Percentiles rank a stretch among this genome's conserved stretches.
Conservation (phyloP, 306 rosid species). For the Ormosia semicastrata region DNA sequence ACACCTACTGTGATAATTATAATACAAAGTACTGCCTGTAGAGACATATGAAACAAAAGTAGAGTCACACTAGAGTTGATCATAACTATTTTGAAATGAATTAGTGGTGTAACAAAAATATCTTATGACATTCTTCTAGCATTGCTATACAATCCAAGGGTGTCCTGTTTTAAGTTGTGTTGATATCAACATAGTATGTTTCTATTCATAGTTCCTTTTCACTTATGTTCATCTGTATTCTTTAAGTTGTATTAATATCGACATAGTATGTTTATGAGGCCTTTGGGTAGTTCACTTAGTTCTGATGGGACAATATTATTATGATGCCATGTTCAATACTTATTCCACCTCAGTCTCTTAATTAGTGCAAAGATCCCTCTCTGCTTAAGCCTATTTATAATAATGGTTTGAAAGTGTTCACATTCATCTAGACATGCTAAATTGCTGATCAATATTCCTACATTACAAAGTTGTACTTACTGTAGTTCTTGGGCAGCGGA, state of each 20-base stretch:
- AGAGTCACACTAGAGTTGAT: background rate
- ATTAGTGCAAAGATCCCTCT: too few species aligned
- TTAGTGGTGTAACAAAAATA: background rate
- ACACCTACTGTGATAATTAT: constrained; percentile 62
- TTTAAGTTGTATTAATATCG: background rate
- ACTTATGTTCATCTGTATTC: background rate
- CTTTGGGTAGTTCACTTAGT: background rate
- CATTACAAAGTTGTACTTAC: background rate
- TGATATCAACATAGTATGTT: background rate
- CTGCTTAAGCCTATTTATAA: background rate
- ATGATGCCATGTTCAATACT: background rate
- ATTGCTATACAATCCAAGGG: background rate
- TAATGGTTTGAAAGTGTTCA: background rate
- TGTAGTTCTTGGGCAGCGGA: background rate
- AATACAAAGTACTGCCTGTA: constrained; percentile 59
- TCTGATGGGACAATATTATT: background rate
- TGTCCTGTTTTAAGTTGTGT: background rate
- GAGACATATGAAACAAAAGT: background rate
- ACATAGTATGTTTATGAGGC: background rate
- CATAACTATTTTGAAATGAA: background rate
- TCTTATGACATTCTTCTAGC: background rate
- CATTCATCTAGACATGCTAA: background rate
- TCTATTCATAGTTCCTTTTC: background rate
- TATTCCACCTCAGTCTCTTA: background rate
- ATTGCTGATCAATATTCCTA: background rate